Base-by-base conservation (phyloP, 2,329 filamentous ascomycete species). In the Colletotrichum sansevieriae region DNA sequence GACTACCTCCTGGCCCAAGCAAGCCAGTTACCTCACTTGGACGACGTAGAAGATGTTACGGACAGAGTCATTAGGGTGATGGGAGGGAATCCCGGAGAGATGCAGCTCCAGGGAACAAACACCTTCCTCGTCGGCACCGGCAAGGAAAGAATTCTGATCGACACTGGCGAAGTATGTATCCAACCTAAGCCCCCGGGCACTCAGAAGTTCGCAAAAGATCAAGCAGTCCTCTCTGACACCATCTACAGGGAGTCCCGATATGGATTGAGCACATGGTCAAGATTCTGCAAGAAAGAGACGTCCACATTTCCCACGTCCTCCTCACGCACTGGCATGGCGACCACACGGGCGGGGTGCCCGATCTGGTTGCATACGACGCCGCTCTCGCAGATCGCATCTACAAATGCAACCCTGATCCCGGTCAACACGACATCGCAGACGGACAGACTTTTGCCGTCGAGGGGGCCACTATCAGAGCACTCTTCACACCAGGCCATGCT, bases 31-130 rank as follows among this genome's bases (percentile, higher is more conserved):
- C 22, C 25, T n/a, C 33, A 13, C 4, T 33, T 54, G 7, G 22
- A 29, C 22, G 51, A 54, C 29, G 51, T 43, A 13, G n/a, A n/a
- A 13, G 41, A 43, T 6, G n/a, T 43, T n/a, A 43, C 41, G 13
- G 41, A 11, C 10, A 9, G 56, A 18, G 41, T 49, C 47, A 91
- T 97, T 71, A 88, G 95, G 62, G 92, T 98, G 70, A 84, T 98
- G n/a, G 96, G 92, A 67, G 93, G 92, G 11, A 99, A 98, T 79
- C 95, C 95, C 11, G 89, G 92, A 76, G 97, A 97, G 84, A 90
- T 90, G 75, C 85, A 87, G 4, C 81, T 91, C 9, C 88, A 91
- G 80, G 91, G 94, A 71, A 98, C 95, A 72, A 98, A 98, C 79
- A 98, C 95, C 43, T 98, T 98, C 79, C 87, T 99, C 22, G 76